Percentiles rank a stretch among this genome's conserved stretches.
Evolutionary conservation across 768 basidiomycete genomes (phyloP).

Genomic region (Lactarius deliciosus): DNA sequence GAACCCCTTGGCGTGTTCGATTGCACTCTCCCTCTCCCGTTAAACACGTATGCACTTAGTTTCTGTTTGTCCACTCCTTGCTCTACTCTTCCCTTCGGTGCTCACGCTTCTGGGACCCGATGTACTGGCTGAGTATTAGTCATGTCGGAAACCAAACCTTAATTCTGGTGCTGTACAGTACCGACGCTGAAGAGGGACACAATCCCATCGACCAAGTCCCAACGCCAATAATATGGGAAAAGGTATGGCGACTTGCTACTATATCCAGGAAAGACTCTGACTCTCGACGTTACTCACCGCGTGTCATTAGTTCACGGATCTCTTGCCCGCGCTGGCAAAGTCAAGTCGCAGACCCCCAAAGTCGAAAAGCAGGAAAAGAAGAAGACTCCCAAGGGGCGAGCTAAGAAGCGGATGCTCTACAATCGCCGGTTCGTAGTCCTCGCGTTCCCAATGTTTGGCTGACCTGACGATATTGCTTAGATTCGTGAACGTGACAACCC

Average conservation of each 20-base stretch:
- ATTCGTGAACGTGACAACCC: constrained; percentile 91
- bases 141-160: constrained; percentile 18
- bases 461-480: constrained; percentile 38
- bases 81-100: no score
- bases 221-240: constrained; percentile 33
- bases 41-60: no score
- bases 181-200: not conserved
- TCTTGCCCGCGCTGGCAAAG: constrained; percentile 99
- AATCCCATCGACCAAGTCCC: constrained; percentile 12
- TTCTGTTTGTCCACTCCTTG: no score
- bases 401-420: constrained; percentile 94
- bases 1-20: no score
- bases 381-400: constrained; percentile 96
- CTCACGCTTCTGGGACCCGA: not conserved
- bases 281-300: not conserved
- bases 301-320: constrained; percentile 84
- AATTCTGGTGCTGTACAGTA: constrained; percentile 21
- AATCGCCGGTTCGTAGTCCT: constrained; percentile 73
- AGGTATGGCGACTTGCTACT: constrained; percentile 24
- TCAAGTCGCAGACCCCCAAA: constrained; percentile 97
- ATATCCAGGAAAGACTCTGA: not conserved
- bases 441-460: not conserved
- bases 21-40: no score
- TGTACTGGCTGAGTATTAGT: not conserved
- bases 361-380: constrained; percentile 99